These are phyloP conservation scores for Amanita pallidorosea DNA, from an alignment of 768 basidiomycete species.

Conservation along the genomic window DNA sequence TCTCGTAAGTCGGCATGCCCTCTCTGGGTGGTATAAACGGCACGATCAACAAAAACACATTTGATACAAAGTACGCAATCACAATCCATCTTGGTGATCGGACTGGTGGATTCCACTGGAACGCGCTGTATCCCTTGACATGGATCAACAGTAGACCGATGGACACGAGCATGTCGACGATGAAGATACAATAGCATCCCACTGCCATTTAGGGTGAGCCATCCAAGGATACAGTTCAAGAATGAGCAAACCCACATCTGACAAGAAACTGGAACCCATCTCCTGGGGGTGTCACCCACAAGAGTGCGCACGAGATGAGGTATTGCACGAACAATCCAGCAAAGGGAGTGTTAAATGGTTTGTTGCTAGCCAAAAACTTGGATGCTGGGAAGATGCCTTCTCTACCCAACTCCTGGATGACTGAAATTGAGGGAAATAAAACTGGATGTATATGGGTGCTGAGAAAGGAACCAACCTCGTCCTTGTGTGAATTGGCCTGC, in stretches of 20 bases:
- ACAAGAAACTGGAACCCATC: constrained; percentile 68
- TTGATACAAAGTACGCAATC: constrained; percentile 50
- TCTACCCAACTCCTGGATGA: constrained; percentile 64
- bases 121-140: constrained; percentile 26
- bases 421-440: constrained; percentile 18
- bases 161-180: constrained; percentile 52
- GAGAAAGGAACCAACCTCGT: constrained; percentile 30
- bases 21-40: constrained; percentile 53
- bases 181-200: constrained; percentile 42
- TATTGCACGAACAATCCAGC: constrained; percentile 56
- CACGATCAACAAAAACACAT: constrained; percentile 49
- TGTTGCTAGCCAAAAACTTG: constrained; percentile 57
- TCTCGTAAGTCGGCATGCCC: constrained; percentile 40
- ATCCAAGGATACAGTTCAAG: background rate
- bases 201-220: constrained; percentile 23
- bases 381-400: constrained; percentile 63
- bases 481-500: constrained; percentile 57
- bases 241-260: constrained; percentile 32
- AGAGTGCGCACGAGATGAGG: constrained; percentile 41
- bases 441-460: background rate
- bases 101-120: constrained; percentile 59
- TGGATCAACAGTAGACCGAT: constrained; percentile 56
- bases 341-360: constrained; percentile 59
- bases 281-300: constrained; percentile 52
- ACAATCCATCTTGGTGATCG: constrained; percentile 38